Evolutionary conservation across 2,329 filamentous ascomycete species (phyloP), one percentile per base, ranked within the genome.

Genomic region (Pseudocercospora crystallina): DNA sequence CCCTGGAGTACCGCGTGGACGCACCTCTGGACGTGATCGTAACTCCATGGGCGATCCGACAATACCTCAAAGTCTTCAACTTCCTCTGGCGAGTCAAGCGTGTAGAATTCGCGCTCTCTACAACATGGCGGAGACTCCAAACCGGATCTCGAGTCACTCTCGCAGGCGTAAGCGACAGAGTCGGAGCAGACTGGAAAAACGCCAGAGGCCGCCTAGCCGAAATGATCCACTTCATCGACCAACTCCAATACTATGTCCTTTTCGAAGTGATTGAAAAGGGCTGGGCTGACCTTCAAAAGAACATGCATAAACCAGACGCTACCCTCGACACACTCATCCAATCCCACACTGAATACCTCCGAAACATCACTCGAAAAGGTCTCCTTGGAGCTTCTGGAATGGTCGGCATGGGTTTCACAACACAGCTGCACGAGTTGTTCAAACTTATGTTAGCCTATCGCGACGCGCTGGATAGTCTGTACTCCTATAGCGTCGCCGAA

Each of bases 31-130:
- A 99, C 67, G 94, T 99, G 26, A 91, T 99, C 41, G 90, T 99
- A 34, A 97, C 92, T 0, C 90, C 95, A 36, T 96, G 91, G 83
- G 91, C 90, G 39, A 92, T 89, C 59, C 88, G 92, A 15, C 92
- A 99, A 68, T 99, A 99, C 68, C 85, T 99, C 62, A 97, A 97
- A 68, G 90, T 99, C 8, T 99, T 99, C 80, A 99, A 99, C 72
- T 96, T 99, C 66, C 80, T 99, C 2, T 99, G 94, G 92, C 86
- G 94, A 56, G 90, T 99, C 65, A 99, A 99, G 73, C 86, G 94
- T 26, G 94, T 99, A 44, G 94, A 99, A 66, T 99, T 97, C 65
- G 91, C 89, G 0, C 81, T 99, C 1, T 82, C 87, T 5, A 90
- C 87, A 10, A 94, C 90, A 35, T 99, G 94, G 91, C 85, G 94